These are phyloP conservation scores for Didymella exigua DNA, from an alignment of 2,329 filamentous ascomycete genomes.

Conservation along the genomic window DNA sequence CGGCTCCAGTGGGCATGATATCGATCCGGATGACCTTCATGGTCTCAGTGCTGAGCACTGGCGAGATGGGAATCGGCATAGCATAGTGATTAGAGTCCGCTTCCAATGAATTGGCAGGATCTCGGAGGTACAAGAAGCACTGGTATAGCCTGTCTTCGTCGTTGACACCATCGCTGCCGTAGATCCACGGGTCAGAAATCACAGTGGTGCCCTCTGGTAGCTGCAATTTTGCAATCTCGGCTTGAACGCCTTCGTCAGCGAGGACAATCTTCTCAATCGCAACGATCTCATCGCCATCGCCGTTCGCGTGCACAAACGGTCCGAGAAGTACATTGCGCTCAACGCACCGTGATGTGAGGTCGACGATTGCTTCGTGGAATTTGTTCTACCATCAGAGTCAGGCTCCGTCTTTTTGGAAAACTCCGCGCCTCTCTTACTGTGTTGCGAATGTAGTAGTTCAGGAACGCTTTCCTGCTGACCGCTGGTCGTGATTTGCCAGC, in stretches of 20 bases:
- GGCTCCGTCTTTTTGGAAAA: background rate
- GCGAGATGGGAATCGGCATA: constrained; percentile 69
- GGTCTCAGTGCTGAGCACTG: constrained; percentile 67
- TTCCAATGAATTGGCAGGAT: constrained; percentile 64
- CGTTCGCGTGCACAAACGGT: constrained; percentile 61
- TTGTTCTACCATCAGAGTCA: constrained; percentile 56
- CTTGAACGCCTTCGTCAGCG: constrained; percentile 61
- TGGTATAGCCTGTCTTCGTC: constrained; percentile 62
- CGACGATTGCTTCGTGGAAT: constrained; percentile 65
- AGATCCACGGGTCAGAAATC: constrained; percentile 72
- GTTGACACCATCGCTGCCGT: constrained; percentile 59
- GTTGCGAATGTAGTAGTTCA: constrained; percentile 65
- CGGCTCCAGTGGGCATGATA: constrained; percentile 68
- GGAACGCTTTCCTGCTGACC: constrained; percentile 59
- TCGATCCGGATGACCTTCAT: constrained; percentile 73
- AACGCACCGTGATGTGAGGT: constrained; percentile 57
- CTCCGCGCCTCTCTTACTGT: constrained; percentile 55
- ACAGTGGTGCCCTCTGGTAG: constrained; percentile 63
- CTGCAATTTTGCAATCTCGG: constrained; percentile 64
- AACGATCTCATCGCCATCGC: constrained; percentile 65
- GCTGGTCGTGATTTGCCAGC: constrained; percentile 57
- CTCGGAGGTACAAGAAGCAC: constrained; percentile 70
- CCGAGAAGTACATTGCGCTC: constrained; percentile 65
- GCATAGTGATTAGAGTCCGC: constrained; percentile 73
- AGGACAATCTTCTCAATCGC: constrained; percentile 64